A percentile compares a stretch with the other conserved stretches of the same genome.
phyloP scores from a whole-genome alignment of 148 eudicot species.

The Silene latifolia region DNA sequence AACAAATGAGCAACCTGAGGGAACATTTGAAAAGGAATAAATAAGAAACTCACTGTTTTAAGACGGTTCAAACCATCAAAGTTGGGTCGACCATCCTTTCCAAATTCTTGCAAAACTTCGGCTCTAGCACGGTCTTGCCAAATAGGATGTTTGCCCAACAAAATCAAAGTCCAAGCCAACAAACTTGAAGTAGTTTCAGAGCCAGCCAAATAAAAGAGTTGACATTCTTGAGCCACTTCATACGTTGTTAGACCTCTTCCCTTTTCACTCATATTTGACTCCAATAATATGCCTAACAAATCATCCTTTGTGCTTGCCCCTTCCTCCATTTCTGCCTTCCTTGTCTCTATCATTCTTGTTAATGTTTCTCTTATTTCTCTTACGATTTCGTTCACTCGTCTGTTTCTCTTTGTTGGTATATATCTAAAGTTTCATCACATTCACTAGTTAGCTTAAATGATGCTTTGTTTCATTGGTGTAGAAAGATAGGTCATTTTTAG shows the following conservation, averaged over 20 bases:
- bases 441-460: neutral
- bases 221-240: neutral
- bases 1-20: too few species aligned
- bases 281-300: neutral
- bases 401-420: neutral
- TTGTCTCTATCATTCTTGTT: neutral
- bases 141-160: neutral
- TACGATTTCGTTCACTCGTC: neutral
- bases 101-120: neutral
- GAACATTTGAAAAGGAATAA: too few species aligned
- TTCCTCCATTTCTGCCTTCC: neutral
- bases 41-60: neutral
- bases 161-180: neutral
- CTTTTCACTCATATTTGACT: neutral
- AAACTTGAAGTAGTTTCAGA: neutral
- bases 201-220: neutral
- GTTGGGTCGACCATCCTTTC: constrained; percentile 1
- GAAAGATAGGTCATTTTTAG: neutral
- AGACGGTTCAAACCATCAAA: constrained; percentile 19
- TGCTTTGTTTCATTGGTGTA: neutral
- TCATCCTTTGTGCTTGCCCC: neutral
- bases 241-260: neutral
- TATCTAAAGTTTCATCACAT: neutral
- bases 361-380: neutral
- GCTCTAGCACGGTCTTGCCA: neutral